Percentiles rank a stretch among this genome's conserved stretches.
These are phyloP conservation scores for Talinum fruticosum DNA, from an alignment of 148 eudicot species.

Conservation along the genomic window DNA sequence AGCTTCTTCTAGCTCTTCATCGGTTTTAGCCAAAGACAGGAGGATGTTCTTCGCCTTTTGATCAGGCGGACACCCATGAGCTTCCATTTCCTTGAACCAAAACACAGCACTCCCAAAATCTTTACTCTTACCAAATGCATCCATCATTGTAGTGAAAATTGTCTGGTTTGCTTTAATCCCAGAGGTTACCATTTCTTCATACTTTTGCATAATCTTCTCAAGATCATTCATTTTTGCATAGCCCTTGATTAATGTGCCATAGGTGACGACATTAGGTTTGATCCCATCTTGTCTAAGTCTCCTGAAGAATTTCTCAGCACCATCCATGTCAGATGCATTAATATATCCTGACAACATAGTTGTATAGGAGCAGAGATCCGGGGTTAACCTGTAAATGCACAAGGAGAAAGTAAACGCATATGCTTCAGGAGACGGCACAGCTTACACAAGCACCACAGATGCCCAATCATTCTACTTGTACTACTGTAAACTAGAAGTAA, in stretches of 20 bases:
- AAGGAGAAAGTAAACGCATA: neutral
- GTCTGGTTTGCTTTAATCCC: constrained; percentile 76
- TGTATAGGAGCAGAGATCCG: constrained; percentile 88
- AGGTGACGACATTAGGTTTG: constrained; percentile 65
- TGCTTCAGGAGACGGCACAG: neutral
- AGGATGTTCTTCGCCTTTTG: constrained; percentile 91
- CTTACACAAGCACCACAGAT: no score
- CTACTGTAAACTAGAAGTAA: no score
- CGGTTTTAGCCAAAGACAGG: constrained; percentile 66
- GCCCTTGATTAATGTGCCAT: constrained; percentile 80
- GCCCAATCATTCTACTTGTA: no score
- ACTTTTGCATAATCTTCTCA: constrained; percentile 78
- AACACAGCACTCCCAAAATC: constrained; percentile 74
- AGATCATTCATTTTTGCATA: constrained; percentile 68
- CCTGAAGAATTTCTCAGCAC: constrained; percentile 84
- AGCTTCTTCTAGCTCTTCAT: constrained; percentile 70
- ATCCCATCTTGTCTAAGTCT: constrained; percentile 68
- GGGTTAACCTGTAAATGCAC: constrained; percentile 59
- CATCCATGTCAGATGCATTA: constrained; percentile 93
- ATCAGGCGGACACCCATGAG: constrained; percentile 70
- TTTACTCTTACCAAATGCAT: constrained; percentile 73
- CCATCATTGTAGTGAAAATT: constrained; percentile 85
- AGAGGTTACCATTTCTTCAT: constrained; percentile 57
- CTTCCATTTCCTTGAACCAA: constrained; percentile 93
- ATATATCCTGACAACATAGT: constrained; percentile 84